Evolutionary conservation across 2,329 filamentous ascomycete species (phyloP), one percentile per base, ranked within the genome.

Genomic region (Sporothrix inflata): DNA sequence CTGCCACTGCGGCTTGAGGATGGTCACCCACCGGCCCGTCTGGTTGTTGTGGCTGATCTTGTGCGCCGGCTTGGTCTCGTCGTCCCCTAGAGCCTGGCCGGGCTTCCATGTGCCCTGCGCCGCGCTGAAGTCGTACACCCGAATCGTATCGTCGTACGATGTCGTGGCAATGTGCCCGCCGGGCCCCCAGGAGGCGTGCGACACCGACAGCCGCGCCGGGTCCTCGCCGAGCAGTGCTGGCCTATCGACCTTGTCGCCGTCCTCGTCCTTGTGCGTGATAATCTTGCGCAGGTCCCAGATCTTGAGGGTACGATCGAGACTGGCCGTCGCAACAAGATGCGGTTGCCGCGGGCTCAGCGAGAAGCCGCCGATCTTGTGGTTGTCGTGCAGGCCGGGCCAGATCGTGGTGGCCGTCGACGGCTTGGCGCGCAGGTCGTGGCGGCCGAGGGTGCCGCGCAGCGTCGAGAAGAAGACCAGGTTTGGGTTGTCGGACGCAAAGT

Each of bases 311-410:
- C 95, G 88, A 79, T 99, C 96, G 0, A 99, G 85, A 0, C 93
- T 97, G 0, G 94, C 96, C 0, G 96, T 98, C 0, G 94, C 94
- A 0, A 97, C 82, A 4, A 97, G 88, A 78, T 98, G 92, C 0
- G 94, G 90, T 2, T 94, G 87, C 0, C 90, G 80, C 0, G 96
- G 95, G 77, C 97, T 91, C 1, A 98, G 81, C 0, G 91, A 92
- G 81, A 98, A 98, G 0, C 96, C 96, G 21, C 96, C 96, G 70
- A 99, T 98, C 79, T 99, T 99, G 80, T 97, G 94, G 51, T 72
- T 72, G 70, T 97, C 94, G 0, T 91, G 92, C 0, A 98, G 84
- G 9, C 89, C 86, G 0, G 55, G 5, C 87, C 93, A 97, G 1
- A 92, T 83, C 19, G 94, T 88, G 0, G 87, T 86, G 2, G 89